Evolutionary conservation across 768 basidiomycete species (phyloP).

Genomic region (Tephrocybe sp.): DNA sequence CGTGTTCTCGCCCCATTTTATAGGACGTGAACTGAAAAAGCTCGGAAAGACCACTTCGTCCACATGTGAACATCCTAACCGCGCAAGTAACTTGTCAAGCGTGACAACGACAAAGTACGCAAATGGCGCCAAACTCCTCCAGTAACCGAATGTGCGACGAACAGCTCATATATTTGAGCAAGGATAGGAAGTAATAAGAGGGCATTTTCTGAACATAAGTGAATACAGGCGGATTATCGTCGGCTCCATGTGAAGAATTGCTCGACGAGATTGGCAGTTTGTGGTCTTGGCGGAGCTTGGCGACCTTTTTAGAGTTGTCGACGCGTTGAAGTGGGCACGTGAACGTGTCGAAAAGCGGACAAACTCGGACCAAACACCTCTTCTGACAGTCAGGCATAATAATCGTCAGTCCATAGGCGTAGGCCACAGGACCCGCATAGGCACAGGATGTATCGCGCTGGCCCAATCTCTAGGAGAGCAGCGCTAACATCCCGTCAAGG

Average conservation of each 20-base stretch:
- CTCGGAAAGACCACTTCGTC: slow-evolving; percentile 11
- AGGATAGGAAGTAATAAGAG: neutral
- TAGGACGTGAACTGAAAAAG: slow-evolving; percentile 13
- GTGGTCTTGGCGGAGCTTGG: neutral
- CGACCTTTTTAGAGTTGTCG: neutral
- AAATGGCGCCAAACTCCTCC: neutral
- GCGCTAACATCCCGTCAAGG: slow-evolving; percentile 42
- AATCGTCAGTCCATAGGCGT: slow-evolving; percentile 10
- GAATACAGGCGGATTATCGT: neutral
- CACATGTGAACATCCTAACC: slow-evolving; percentile 3
- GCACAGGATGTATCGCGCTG: slow-evolving; percentile 52
- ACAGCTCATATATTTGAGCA: neutral
- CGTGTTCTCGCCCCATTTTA: neutral
- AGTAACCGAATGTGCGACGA: too few species aligned
- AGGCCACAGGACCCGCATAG: slow-evolving; percentile 19
- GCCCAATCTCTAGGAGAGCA: slow-evolving; percentile 53
- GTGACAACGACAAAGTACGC: too few species aligned
- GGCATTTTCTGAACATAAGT: neutral
- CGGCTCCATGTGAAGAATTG: neutral
- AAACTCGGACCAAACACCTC: slow-evolving; percentile 33
- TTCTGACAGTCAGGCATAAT: slow-evolving; percentile 10
- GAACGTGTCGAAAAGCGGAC: slow-evolving; percentile 24
- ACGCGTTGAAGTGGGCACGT: slow-evolving; percentile 10
- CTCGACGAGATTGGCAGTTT: too few species aligned
- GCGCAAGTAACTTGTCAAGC: too few species aligned